A percentile compares a stretch with the other conserved stretches of the same genome.
Conservation (phyloP, 169 alveolate species). For the Plasmodium reichenowi region DNA sequence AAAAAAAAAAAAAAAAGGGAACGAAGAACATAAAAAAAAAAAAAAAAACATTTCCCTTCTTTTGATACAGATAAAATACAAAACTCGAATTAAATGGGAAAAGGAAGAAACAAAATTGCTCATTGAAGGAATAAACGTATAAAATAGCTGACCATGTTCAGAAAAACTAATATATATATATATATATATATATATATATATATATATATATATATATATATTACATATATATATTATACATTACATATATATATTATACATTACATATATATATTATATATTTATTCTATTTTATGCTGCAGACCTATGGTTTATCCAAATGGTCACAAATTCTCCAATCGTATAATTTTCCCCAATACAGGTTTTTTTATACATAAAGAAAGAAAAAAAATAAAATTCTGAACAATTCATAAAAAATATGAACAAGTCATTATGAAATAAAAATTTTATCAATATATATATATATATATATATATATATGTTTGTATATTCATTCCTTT, state of each 20-base stretch:
- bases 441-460: too few relatives aligned
- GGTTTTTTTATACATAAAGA: slow-evolving; percentile 7
- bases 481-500: neutral
- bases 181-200: neutral
- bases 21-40: neutral
- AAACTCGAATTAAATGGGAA: slow-evolving; percentile 30
- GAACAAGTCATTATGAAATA: neutral
- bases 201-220: slow-evolving; percentile 4
- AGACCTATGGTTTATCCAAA: slow-evolving; percentile 35
- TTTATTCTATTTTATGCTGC: neutral
- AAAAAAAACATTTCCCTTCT: neutral
- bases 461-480: neutral
- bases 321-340: slow-evolving; percentile 44
- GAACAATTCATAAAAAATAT: neutral
- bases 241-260: neutral
- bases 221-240: neutral
- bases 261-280: neutral
- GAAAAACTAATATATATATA: neutral
- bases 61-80: slow-evolving; percentile 20
- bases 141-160: neutral
- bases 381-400: neutral
- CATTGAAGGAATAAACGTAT: slow-evolving; percentile 35
- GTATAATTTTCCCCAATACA: slow-evolving; percentile 25
- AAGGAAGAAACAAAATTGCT: slow-evolving; percentile 22
- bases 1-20: neutral